phyloP scores from a whole-genome alignment of 2,329 filamentous ascomycete species.

The Ilyonectria robusta region DNA sequence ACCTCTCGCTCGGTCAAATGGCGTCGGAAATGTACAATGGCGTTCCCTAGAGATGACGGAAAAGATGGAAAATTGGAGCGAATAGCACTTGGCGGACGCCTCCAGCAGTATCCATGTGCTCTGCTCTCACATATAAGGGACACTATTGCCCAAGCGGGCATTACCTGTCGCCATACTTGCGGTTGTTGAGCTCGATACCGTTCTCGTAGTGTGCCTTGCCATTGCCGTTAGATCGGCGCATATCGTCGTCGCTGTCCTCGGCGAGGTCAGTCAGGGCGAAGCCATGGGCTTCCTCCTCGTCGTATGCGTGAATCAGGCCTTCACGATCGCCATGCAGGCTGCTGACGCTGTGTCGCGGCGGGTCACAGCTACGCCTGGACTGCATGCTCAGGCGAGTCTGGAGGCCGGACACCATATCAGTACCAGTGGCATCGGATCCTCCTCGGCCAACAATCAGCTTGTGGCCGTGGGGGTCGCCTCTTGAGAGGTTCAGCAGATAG shows the following conservation, averaged over 20 bases:
- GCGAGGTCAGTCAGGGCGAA: constrained; percentile 86
- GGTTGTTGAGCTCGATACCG: constrained; percentile 66
- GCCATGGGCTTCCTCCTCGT: constrained; percentile 81
- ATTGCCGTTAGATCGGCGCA: constrained; percentile 57
- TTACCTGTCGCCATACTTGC: constrained; percentile 58
- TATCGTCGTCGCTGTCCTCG: constrained; percentile 80
- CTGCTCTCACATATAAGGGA: constrained; percentile 21
- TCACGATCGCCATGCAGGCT: constrained; percentile 79
- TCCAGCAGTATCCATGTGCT: constrained; percentile 23
- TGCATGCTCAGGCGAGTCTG: constrained; percentile 97
- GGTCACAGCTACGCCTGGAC: constrained; percentile 79
- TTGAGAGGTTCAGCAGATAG: constrained; percentile 95
- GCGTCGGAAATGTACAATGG: constrained; percentile 47
- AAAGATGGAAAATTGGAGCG: constrained; percentile 33
- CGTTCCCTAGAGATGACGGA: constrained; percentile 40
- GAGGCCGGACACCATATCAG: constrained; percentile 89
- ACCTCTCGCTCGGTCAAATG: constrained; percentile 42
- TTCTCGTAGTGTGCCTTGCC: constrained; percentile 59
- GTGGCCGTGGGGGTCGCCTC: constrained; percentile 87
- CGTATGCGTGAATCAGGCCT: constrained; percentile 89
- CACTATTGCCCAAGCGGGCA: constrained; percentile 35
- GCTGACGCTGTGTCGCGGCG: constrained; percentile 74
- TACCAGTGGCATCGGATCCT: constrained; percentile 85
- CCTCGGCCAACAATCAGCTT: constrained; percentile 73
- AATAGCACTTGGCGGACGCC: constrained; percentile 12